Evolutionary conservation across 164 flowering plant species (phyloP).

Genomic region (Vitis riparia): DNA sequence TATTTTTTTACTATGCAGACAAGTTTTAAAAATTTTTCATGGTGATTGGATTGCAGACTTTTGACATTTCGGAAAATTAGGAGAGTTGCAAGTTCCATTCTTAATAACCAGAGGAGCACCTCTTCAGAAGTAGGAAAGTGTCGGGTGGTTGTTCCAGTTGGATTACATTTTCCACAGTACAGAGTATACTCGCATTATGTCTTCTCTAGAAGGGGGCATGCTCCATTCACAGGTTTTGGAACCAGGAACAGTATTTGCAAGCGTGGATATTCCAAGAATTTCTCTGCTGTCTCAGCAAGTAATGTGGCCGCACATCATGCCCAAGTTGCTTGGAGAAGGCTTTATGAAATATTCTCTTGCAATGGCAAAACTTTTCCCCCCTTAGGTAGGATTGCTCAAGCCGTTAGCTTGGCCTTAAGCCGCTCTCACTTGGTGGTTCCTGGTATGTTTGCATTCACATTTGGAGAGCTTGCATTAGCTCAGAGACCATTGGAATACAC

Average conservation of each 20-base stretch:
- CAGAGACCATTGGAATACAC: constrained; percentile 43
- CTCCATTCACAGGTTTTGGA: constrained; percentile 14
- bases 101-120: constrained; percentile 10
- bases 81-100: constrained; percentile 29
- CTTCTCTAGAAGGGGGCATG: constrained; percentile 25
- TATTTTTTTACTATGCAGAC: no score
- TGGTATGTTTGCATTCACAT: constrained; percentile 50
- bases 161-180: constrained; percentile 18
- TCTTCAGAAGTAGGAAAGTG: constrained; percentile 13
- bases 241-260: constrained; percentile 18
- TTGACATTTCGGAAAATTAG: constrained; percentile 28
- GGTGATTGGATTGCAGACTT: constrained; percentile 32
- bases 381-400: constrained; percentile 56
- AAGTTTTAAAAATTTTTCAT: no score
- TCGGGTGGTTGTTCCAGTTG: constrained; percentile 19
- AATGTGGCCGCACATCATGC: constrained; percentile 33
- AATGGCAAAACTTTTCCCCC: constrained; percentile 34
- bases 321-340: constrained; percentile 61
- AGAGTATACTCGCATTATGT: constrained; percentile 24
- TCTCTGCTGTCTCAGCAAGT: constrained; percentile 23
- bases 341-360: constrained; percentile 34
- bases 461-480: constrained; percentile 51
- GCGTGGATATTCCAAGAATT: constrained; percentile 15
- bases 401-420: constrained; percentile 61
- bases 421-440: constrained; percentile 59